Evolutionary conservation across 2,329 filamentous ascomycete genomes (phyloP).

Genomic region (Nothophaeocryptopus gaeumannii): DNA sequence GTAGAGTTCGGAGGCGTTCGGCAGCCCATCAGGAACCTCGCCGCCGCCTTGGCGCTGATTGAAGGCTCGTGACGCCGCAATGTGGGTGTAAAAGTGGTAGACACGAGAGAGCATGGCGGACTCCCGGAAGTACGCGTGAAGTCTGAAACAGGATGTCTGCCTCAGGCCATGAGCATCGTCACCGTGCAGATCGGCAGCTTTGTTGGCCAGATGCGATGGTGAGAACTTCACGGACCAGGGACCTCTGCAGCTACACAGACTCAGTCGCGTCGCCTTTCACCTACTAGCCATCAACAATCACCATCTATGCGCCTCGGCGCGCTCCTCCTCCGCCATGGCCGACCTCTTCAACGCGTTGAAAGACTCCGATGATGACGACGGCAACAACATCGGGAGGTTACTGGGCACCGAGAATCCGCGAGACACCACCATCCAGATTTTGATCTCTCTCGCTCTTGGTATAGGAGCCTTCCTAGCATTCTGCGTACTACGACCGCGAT

Average conservation of each 20-base stretch:
- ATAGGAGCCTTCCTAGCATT: slow-evolving; percentile 70
- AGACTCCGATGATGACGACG: slow-evolving; percentile 15
- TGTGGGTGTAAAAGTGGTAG: too few species aligned
- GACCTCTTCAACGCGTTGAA: slow-evolving; percentile 7
- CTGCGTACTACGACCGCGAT: slow-evolving; percentile 82
- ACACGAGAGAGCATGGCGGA: too few species aligned
- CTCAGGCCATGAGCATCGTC: too few species aligned
- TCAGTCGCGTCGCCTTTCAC: too few species aligned
- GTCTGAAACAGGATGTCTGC: too few species aligned
- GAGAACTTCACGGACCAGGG: too few species aligned
- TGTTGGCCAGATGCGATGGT: too few species aligned
- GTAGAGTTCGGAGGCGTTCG: not conserved
- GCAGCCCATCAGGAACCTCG: not conserved
- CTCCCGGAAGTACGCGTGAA: too few species aligned
- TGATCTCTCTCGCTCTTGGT: slow-evolving; percentile 69
- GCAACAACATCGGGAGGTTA: slow-evolving; percentile 15
- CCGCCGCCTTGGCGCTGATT: not conserved
- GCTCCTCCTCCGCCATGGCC: slow-evolving; percentile 7
- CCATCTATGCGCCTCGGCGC: too few species aligned
- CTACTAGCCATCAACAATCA: too few species aligned
- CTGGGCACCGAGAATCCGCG: slow-evolving; percentile 39
- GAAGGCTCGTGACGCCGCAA: not conserved
- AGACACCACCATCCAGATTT: slow-evolving; percentile 61
- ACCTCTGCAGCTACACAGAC: too few species aligned
- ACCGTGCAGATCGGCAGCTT: too few species aligned